A percentile compares a stretch with the other conserved stretches of the same genome.
These are phyloP conservation scores for Narthecium ossifragum DNA, from an alignment of 106 monocot genomes.

Conservation along the genomic window DNA sequence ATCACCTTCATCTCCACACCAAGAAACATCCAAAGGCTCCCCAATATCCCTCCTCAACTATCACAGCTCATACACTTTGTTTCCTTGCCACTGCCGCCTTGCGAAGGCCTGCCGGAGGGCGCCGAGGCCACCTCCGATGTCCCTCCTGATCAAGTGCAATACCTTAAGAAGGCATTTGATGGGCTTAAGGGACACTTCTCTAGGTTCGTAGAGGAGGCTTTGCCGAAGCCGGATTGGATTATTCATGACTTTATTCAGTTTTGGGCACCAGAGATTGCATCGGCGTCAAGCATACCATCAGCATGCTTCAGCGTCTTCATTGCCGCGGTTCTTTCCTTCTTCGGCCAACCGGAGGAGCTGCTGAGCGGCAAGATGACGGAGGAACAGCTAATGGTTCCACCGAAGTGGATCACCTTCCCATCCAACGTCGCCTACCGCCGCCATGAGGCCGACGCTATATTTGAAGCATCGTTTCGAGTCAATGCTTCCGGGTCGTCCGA, in stretches of 20 bases:
- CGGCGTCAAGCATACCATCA: constrained; percentile 14
- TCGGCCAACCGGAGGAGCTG: constrained; percentile 5
- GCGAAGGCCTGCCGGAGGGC: constrained; percentile 21
- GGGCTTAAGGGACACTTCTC: constrained; percentile 11
- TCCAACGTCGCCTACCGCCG: constrained; percentile 9
- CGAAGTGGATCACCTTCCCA: constrained; percentile 32
- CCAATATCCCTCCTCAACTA: constrained; percentile 17
- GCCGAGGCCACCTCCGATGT: constrained; percentile 64
- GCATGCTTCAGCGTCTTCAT: constrained; percentile 16
- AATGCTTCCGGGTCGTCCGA: neutral
- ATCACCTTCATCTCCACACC: constrained; percentile 67
- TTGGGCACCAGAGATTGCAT: constrained; percentile 25
- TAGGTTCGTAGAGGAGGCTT: constrained; percentile 9
- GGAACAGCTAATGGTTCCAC: constrained; percentile 14
- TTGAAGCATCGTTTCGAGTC: neutral
- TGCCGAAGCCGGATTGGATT: constrained; percentile 36
- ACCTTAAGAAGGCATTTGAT: constrained; percentile 50
- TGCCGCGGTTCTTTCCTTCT: constrained; percentile 7
- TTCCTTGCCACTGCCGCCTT: constrained; percentile 27
- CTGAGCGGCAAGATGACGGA: neutral
- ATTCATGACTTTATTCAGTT: constrained; percentile 37
- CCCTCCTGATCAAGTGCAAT: constrained; percentile 24
- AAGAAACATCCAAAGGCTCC: constrained; percentile 39
- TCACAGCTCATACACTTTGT: constrained; percentile 31
- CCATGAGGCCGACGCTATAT: constrained; percentile 3